Evolutionary conservation across 2,329 filamentous ascomycete genomes (phyloP), one percentile per base, ranked within the genome.

Genomic region (Basipetospora chlamydospora): DNA sequence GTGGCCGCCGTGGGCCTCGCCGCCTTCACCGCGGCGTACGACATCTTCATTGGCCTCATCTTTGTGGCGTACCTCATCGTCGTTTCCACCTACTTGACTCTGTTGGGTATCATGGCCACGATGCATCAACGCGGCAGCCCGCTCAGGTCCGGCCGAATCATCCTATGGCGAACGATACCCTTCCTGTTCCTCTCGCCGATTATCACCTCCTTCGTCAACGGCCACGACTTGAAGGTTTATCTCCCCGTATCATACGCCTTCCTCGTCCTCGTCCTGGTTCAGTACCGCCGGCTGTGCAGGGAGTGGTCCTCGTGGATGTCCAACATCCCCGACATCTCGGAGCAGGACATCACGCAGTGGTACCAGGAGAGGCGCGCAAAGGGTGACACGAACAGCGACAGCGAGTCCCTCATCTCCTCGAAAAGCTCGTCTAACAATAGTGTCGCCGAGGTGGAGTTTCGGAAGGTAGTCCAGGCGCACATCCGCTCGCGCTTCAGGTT

Each of bases 231-330:
- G 0, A 54, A 61, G 18, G 62, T 77, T 21, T 77, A 77, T 44
- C 59, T 73, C 2, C 56, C 61, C 2, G 55, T 74, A 2, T 53
- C 73, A 2, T 73, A 66, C 39, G 41, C 60, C 3, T 74, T 76
- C 44, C 56, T 76, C 4, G 46, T 55, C 7, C 45, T 64, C 5
- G 57, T 77, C 1, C 44, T 74, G 2, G 45, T 70, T 15, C 66
- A 66, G 8, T 64, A 73, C 40, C 60, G 70, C n/a, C 56, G 55
- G 2, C 60, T 73, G 5, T 64, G 64, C 26, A 64, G 65, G 16
- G 63, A 68, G 43, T 78, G 73, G 73, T 65, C 68, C 4, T 68
- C 61, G 3, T 77, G 73, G 73, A 60, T 64, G 42, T 52, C 60
- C 37, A 60, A 62, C 28, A 63, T 72, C 29, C 60, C 63, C 33